Percentiles rank a stretch among this genome's conserved stretches.
These are phyloP conservation scores for Monosporascus sp. DNA, from an alignment of 2,329 filamentous ascomycete species.

Conservation along the genomic window DNA sequence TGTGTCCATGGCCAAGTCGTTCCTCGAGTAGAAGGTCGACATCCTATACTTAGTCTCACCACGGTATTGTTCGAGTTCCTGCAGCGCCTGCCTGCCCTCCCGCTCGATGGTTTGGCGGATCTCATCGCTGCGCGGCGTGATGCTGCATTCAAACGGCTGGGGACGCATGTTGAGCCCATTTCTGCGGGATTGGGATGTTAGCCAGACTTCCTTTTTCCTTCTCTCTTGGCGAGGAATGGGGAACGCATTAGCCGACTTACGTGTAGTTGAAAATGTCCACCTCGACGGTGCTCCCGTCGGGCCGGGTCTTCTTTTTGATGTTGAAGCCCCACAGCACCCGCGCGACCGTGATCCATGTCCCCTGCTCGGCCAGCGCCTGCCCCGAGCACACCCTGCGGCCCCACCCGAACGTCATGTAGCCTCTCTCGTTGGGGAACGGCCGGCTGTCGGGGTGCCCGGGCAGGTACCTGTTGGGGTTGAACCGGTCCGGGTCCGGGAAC, in stretches of 20 bases:
- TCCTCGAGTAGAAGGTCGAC: constrained; percentile 43
- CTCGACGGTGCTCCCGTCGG: constrained; percentile 38
- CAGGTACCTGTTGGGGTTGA: constrained; percentile 37
- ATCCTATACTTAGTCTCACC: constrained; percentile 54
- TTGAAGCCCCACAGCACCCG: constrained; percentile 54
- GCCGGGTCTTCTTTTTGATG: constrained; percentile 34
- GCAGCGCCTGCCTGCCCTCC: constrained; percentile 47
- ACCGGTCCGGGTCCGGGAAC: constrained; percentile 41
- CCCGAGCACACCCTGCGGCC: constrained; percentile 50
- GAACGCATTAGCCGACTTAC: constrained; percentile 28
- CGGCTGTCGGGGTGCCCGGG: constrained; percentile 31
- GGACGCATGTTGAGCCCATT: constrained; percentile 57
- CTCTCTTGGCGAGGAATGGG: too few relatives aligned
- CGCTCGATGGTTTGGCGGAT: constrained; percentile 45
- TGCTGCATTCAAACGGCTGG: constrained; percentile 48
- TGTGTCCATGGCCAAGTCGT: constrained; percentile 25
- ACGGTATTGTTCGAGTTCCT: constrained; percentile 45
- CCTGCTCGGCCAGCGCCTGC: constrained; percentile 52
- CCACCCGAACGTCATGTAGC: constrained; percentile 54
- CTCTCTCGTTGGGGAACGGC: constrained; percentile 43
- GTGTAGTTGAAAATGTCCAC: constrained; percentile 54
- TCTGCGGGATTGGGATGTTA: constrained; percentile 19
- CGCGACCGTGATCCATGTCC: constrained; percentile 53
- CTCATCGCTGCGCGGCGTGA: constrained; percentile 42
- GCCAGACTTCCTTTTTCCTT: not conserved